Evolutionary conservation across 2,329 filamentous ascomycete genomes (phyloP), one percentile per base, ranked within the genome.

Genomic region (Botrytis fabae): DNA sequence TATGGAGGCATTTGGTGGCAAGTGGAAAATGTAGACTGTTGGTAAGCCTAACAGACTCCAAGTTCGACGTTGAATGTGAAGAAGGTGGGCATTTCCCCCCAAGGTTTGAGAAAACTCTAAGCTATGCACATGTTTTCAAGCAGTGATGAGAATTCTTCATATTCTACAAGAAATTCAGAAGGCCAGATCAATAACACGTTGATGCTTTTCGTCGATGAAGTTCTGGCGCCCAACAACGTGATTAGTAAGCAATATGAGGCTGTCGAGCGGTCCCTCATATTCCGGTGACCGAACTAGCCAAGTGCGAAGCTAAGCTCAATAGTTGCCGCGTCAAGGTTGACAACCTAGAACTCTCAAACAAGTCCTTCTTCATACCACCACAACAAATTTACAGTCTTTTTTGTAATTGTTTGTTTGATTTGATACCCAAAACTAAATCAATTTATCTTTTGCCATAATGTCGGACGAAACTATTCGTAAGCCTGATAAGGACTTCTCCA

Each of bases 401-500:
- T 32, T 46, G 40, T 46, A 59, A 48, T 20, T 57, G 18, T 69
- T 69, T 18, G 22, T 57, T 68, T 42, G 65, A 57, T 38, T 51
- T 32, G 40, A 69, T 61, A 51, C 35, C 51, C 7, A 69, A 51
- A 35, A 48, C 46, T 69, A 42, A 59, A 38, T 48, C 63, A 57
- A 57, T 51, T 51, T 51, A 44, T 57, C n/a, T 59, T 62, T 54
- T 69, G 70, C 70, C 73, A 79, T 66, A 40, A 81, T 81, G 81
- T 81, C 81, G 20, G 79, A 79, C 61, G 81, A 77, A 76, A 74
- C 75, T 71, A 76, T 83, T 64, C 75, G 80, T 70, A 83, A 83
- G 76, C 93, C 95, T 81, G 96, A 99, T 87, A 98, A 97, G 92
- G 96, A 99, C 90, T 98, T 93, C 89, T 92, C 93, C 81, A 97